Conservation (phyloP, 208 protist genomes). For the Crithidia bombi region DNA sequence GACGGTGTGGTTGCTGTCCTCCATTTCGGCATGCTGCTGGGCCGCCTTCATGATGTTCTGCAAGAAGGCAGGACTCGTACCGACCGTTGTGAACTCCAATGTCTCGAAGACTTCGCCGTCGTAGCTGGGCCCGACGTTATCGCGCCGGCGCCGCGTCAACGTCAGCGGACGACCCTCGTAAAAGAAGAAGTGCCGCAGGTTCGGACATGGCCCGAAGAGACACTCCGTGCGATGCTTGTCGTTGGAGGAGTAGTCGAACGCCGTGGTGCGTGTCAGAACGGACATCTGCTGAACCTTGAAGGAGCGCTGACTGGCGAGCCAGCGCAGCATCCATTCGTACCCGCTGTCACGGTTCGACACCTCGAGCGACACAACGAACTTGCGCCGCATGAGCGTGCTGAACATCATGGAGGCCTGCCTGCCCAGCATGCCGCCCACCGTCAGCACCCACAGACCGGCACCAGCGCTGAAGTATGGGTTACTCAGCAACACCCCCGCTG, state of each 20-base stretch:
- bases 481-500: slow-evolving; percentile 47
- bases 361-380: slow-evolving; percentile 87
- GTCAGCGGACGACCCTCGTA: slow-evolving; percentile 72
- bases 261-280: slow-evolving; percentile 60
- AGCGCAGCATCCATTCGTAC: slow-evolving; percentile 89
- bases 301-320: slow-evolving; percentile 65
- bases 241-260: slow-evolving; percentile 66
- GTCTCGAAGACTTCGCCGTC: slow-evolving; percentile 87
- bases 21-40: slow-evolving; percentile 49
- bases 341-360: slow-evolving; percentile 77
- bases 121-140: slow-evolving; percentile 60
- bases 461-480: slow-evolving; percentile 92
- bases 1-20: slow-evolving; percentile 83
- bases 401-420: slow-evolving; percentile 45
- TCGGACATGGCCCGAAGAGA: slow-evolving; percentile 76
- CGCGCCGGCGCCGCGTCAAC: slow-evolving; percentile 70
- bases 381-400: slow-evolving; percentile 52
- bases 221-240: slow-evolving; percentile 62
- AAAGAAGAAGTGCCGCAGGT: slow-evolving; percentile 85
- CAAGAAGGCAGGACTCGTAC: slow-evolving; percentile 53
- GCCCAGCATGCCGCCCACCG: slow-evolving; percentile 64
- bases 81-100: slow-evolving; percentile 75
- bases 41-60: slow-evolving; percentile 80
- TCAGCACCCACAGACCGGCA: slow-evolving; percentile 85
- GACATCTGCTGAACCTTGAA: slow-evolving; percentile 85